phyloP scores from a whole-genome alignment of 208 protist genomes.

The Leishmania amazonensis region DNA sequence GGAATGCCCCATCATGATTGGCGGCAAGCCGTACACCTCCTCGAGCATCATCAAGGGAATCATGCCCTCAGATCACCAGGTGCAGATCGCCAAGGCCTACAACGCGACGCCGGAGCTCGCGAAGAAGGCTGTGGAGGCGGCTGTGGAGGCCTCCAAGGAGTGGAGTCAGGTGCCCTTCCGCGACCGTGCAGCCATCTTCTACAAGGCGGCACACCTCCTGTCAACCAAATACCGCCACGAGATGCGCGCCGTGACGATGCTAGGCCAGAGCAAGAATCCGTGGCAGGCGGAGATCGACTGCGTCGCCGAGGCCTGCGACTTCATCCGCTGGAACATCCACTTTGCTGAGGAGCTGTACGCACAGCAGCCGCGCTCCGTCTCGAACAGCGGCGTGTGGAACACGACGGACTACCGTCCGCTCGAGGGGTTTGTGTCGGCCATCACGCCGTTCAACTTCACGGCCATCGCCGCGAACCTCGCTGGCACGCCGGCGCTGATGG shows the following conservation, averaged over 20 bases:
- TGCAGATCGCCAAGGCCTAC: slow-evolving; percentile 80
- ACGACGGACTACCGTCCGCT: slow-evolving; percentile 95
- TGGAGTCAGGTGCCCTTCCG: slow-evolving; percentile 90
- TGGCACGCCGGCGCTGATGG: slow-evolving; percentile 96
- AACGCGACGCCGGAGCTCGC: slow-evolving; percentile 86
- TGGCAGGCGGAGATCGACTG: slow-evolving; percentile 98
- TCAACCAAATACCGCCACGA: slow-evolving; percentile 86
- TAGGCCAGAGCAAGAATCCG: slow-evolving; percentile 97
- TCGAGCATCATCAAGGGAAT: slow-evolving; percentile 58
- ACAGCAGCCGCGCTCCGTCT: slow-evolving; percentile 83
- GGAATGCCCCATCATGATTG: slow-evolving; percentile 93
- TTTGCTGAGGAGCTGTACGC: slow-evolving; percentile 94
- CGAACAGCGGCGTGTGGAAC: slow-evolving; percentile 93
- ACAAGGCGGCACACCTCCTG: slow-evolving; percentile 92
- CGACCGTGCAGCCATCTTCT: slow-evolving; percentile 94
- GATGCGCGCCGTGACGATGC: slow-evolving; percentile 94
- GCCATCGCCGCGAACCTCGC: slow-evolving; percentile 97
- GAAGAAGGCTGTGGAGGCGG: slow-evolving; percentile 87
- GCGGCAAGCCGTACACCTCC: slow-evolving; percentile 86
- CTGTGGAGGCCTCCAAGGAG: slow-evolving; percentile 72
- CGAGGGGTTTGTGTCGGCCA: slow-evolving; percentile 96
- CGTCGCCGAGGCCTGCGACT: slow-evolving; percentile 95
- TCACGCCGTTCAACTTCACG: slow-evolving; percentile 99
- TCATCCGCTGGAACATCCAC: slow-evolving; percentile 95
- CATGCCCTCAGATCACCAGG: slow-evolving; percentile 83